These are phyloP conservation scores for Pilaira anomala DNA, from an alignment of 192 early-diverging fungal species.

Conservation along the genomic window DNA sequence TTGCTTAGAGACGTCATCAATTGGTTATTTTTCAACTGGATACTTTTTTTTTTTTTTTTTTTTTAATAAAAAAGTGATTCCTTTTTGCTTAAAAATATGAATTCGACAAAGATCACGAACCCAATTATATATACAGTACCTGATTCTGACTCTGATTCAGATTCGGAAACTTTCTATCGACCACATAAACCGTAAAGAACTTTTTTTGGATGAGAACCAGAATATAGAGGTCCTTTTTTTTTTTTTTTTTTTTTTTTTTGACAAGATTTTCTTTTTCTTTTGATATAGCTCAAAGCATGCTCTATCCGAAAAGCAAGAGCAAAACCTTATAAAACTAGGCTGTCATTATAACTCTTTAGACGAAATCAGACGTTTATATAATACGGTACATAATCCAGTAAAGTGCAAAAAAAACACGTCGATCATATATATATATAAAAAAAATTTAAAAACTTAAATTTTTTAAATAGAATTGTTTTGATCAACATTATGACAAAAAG, in stretches of 20 bases:
- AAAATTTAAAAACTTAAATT: neutral
- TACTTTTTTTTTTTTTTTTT: no score
- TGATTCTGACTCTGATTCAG: conserved; percentile 15
- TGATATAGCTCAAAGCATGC: neutral
- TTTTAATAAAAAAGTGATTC: no score
- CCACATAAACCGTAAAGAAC: neutral
- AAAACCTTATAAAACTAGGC: neutral
- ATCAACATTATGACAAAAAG: neutral
- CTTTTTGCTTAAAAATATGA: no score
- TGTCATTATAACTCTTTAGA: neutral
- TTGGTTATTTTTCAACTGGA: no score
- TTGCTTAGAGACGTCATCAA: no score
- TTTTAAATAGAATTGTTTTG: neutral
- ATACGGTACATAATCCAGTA: neutral
- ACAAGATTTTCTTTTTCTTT: neutral
- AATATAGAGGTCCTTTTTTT: neutral
- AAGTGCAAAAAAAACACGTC: neutral
- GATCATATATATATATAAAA: neutral
- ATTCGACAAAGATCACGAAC: conserved; percentile 15
- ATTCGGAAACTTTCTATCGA: neutral
- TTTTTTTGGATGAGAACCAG: neutral
- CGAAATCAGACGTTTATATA: neutral
- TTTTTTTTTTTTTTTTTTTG: neutral
- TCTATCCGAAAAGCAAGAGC: neutral
- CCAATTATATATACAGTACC: neutral